Conservation (phyloP, 1,284 basidiomycete species). For the Ceraceosorus guamensis region DNA sequence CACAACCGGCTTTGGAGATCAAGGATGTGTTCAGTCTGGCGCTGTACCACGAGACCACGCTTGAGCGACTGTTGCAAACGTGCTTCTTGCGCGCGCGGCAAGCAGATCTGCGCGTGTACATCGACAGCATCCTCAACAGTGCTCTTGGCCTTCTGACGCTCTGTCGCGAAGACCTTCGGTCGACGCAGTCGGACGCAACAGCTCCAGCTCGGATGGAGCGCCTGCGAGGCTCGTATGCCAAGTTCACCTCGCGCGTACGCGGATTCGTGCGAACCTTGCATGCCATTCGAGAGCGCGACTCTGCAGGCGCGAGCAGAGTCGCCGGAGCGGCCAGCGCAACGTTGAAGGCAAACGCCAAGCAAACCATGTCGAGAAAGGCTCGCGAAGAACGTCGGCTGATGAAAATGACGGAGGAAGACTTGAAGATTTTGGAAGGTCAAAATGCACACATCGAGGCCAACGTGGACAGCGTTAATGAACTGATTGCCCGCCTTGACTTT, state of each 20-base stretch:
- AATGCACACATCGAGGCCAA: neutral
- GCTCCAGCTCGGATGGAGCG: too few relatives aligned
- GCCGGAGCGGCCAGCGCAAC: too few relatives aligned
- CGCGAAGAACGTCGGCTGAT: too few relatives aligned
- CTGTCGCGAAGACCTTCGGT: neutral
- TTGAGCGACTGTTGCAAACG: constrained; percentile 27
- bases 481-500: neutral
- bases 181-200: too few relatives aligned
- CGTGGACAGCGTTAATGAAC: neutral
- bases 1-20: constrained; percentile 12
- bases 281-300: too few relatives aligned
- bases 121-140: neutral
- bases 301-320: too few relatives aligned
- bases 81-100: constrained; percentile 27
- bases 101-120: constrained; percentile 4
- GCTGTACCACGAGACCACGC: constrained; percentile 25
- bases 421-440: neutral
- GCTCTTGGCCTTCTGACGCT: neutral
- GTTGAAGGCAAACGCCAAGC: too few relatives aligned
- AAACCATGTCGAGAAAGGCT: too few relatives aligned
- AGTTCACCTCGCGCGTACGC: too few relatives aligned
- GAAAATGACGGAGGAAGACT: neutral
- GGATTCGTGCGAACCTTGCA: too few relatives aligned
- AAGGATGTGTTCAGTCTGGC: constrained; percentile 35
- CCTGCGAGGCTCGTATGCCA: too few relatives aligned